phyloP scores from a whole-genome alignment of 768 basidiomycete genomes.

The Tylopilus vinaceipallidus region DNA sequence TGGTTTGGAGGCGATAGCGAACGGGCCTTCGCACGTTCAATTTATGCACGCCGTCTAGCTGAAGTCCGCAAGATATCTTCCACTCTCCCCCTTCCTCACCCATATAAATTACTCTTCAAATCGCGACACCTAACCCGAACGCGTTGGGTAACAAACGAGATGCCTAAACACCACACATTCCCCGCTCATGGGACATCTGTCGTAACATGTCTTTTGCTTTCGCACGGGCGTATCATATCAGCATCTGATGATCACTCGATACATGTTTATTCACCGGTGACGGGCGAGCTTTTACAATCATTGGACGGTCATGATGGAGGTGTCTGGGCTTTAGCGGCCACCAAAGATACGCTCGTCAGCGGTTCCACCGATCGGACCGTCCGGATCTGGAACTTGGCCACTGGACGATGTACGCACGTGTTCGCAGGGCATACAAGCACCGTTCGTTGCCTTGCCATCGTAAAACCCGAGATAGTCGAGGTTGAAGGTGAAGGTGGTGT shows the following conservation, averaged over 20 bases:
- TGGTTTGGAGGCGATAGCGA: conserved; percentile 91
- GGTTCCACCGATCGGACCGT: conserved; percentile 94
- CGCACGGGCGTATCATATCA: conserved; percentile 91
- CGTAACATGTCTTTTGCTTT: conserved; percentile 95
- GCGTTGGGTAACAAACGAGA: conserved; percentile 73
- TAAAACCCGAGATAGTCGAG: conserved; percentile 87
- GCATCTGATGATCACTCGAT: conserved; percentile 98
- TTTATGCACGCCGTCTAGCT: conserved; percentile 58
- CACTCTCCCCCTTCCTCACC: conserved; percentile 72
- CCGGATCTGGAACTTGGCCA: conserved; percentile 83
- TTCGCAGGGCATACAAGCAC: conserved; percentile 97
- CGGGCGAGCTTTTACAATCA: conserved; percentile 69
- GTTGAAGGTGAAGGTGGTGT: conserved; percentile 62
- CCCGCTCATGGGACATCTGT: conserved; percentile 86
- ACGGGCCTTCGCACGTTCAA: conserved; percentile 70
- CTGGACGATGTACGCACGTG: conserved; percentile 82
- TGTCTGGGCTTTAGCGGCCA: conserved; percentile 94
- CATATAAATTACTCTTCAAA: conserved; percentile 92
- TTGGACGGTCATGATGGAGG: conserved; percentile 93
- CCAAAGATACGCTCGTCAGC: conserved; percentile 83
- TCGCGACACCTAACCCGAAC: conserved; percentile 78
- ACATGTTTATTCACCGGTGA: conserved; percentile 87
- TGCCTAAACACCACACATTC: conserved; percentile 79
- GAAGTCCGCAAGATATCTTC: conserved; percentile 37
- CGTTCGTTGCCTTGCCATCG: conserved; percentile 92